phyloP scores from a whole-genome alignment of 2,329 filamentous ascomycete genomes.

The Fusarium ramigenum region DNA sequence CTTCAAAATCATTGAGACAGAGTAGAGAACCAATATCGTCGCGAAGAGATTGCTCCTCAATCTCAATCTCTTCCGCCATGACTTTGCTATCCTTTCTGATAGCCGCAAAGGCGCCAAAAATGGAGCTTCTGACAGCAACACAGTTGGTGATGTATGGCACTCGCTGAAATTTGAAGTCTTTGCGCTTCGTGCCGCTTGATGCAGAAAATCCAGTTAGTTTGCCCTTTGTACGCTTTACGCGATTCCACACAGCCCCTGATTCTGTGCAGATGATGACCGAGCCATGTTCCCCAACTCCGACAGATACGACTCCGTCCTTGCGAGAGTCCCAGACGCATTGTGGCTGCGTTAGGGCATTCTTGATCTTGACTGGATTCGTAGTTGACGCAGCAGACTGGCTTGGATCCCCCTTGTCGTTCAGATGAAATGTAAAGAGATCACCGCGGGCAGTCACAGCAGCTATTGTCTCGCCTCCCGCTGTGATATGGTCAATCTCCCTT shows the following conservation, averaged over 20 bases:
- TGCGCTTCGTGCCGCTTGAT: slow-evolving; percentile 68
- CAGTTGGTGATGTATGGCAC: slow-evolving; percentile 89
- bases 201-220: slow-evolving; percentile 68
- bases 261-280: slow-evolving; percentile 94
- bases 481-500: slow-evolving; percentile 79
- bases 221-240: slow-evolving; percentile 82
- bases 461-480: slow-evolving; percentile 89
- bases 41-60: slow-evolving; percentile 76
- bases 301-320: slow-evolving; percentile 87
- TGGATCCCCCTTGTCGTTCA: slow-evolving; percentile 74
- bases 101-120: slow-evolving; percentile 89
- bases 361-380: slow-evolving; percentile 91
- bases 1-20: slow-evolving; percentile 69
- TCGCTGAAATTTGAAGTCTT: slow-evolving; percentile 95
- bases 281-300: slow-evolving; percentile 89
- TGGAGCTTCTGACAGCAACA: slow-evolving; percentile 83
- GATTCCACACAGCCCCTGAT: slow-evolving; percentile 91
- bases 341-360: slow-evolving; percentile 79
- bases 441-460: slow-evolving; percentile 86
- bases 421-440: slow-evolving; percentile 85
- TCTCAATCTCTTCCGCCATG: slow-evolving; percentile 74
- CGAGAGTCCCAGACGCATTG: slow-evolving; percentile 88
- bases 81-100: slow-evolving; percentile 86
- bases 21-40: slow-evolving; percentile 76
- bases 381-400: slow-evolving; percentile 75